Evolutionary conservation across 768 basidiomycete species (phyloP).

Genomic region (Termitomyces sp.): DNA sequence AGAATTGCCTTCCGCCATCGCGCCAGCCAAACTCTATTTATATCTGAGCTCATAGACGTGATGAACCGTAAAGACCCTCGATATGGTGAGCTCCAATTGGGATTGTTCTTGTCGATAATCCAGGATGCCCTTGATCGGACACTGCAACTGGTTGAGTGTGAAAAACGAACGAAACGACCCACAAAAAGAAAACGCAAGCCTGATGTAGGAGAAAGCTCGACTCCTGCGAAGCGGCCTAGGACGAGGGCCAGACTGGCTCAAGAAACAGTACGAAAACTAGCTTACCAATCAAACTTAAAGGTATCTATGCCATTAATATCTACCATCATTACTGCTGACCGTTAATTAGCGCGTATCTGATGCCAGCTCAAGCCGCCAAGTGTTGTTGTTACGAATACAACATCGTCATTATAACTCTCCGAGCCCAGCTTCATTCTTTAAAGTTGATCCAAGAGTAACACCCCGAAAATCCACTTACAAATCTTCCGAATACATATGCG

Average conservation of each 20-base stretch:
- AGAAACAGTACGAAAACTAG: neutral
- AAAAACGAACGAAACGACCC: neutral
- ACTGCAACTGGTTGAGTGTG: neutral
- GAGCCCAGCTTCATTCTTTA: conserved; percentile 8
- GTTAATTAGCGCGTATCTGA: neutral
- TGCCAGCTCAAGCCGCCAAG: neutral
- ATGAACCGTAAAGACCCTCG: neutral
- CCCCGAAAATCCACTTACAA: neutral
- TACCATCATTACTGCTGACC: neutral
- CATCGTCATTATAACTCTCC: conserved; percentile 6
- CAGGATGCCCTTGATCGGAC: neutral
- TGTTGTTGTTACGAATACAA: conserved; percentile 1
- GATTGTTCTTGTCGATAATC: neutral
- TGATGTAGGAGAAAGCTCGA: neutral
- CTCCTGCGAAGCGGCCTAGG: neutral
- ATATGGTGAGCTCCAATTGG: neutral
- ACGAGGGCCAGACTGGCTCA: neutral
- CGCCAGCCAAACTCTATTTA: neutral
- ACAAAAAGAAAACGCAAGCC: neutral
- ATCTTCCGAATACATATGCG: neutral
- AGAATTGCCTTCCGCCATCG: conserved; percentile 7
- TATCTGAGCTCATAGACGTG: neutral
- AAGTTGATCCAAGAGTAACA: neutral
- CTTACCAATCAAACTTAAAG: neutral
- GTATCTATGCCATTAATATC: neutral